These are phyloP conservation scores for Phalaenopsis aphrodite DNA, from an alignment of 106 monocot species.

Conservation along the genomic window DNA sequence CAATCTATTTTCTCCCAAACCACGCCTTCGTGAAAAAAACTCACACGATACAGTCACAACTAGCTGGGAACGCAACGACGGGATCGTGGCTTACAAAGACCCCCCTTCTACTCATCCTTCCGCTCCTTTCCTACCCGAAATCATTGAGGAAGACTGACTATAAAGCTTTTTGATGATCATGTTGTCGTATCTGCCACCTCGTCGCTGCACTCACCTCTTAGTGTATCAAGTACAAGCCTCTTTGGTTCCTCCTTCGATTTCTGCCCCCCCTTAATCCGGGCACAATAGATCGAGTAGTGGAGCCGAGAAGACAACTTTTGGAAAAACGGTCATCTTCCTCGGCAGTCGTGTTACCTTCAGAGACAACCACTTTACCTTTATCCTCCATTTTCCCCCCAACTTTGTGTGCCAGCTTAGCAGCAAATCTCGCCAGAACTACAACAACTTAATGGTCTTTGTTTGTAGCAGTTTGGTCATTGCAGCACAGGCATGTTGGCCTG, in stretches of 20 bases:
- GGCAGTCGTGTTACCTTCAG: neutral
- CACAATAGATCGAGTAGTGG: neutral
- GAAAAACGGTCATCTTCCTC: neutral
- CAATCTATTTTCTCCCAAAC: no score
- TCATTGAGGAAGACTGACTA: no score
- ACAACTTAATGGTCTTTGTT: slow-evolving; percentile 25
- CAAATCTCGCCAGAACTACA: slow-evolving; percentile 93
- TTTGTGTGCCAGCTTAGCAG: slow-evolving; percentile 96
- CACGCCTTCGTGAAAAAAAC: no score
- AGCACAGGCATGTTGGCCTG: no score
- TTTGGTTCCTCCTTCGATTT: neutral
- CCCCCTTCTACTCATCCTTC: no score
- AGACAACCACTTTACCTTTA: slow-evolving; percentile 12
- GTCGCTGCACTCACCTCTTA: neutral
- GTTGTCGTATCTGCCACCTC: neutral
- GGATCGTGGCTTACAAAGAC: no score
- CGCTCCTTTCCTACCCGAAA: no score
- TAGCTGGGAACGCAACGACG: no score
- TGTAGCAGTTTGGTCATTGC: no score
- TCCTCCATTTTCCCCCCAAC: slow-evolving; percentile 91
- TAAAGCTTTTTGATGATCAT: neutral
- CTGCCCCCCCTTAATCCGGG: neutral
- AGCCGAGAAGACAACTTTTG: neutral
- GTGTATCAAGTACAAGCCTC: neutral
- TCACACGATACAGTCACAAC: no score